Percentiles rank a stretch among this genome's conserved stretches.
Evolutionary conservation across 345 rosid genomes (phyloP).

Genomic region (Brassica juncea): DNA sequence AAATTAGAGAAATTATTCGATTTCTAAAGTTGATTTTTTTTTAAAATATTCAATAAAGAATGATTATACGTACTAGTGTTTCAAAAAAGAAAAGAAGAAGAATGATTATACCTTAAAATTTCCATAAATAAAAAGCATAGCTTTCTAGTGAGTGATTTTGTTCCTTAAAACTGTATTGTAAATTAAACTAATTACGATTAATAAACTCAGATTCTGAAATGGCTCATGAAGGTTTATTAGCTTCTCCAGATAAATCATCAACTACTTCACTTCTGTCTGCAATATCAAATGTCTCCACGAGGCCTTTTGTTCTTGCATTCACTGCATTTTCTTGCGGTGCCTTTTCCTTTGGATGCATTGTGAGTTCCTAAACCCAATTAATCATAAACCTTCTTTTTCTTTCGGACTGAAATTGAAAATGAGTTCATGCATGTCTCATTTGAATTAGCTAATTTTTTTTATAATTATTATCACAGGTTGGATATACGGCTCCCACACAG

Average conservation of each 20-base stretch:
- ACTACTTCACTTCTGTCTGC: conserved; percentile 29
- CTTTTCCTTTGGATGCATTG: conserved; percentile 36
- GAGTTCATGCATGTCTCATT: not conserved
- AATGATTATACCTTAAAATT: not conserved
- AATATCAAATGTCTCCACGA: conserved; percentile 31
- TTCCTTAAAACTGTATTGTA: not conserved
- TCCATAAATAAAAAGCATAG: not conserved
- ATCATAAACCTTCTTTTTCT: not conserved
- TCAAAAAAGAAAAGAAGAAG: no score
- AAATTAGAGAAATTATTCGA: no score
- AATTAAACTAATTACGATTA: no score
- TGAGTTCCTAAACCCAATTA: not conserved
- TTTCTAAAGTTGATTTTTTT: no score
- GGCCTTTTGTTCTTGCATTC: conserved; percentile 36
- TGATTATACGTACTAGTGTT: no score
- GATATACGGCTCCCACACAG: conserved; percentile 42
- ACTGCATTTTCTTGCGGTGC: conserved; percentile 34
- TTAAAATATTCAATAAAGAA: no score
- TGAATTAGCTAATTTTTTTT: no score
- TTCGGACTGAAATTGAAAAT: not conserved
- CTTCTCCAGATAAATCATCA: not conserved
- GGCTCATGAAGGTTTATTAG: conserved; percentile 22
- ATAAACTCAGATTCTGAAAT: conserved; percentile 5
- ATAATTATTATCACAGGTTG: conserved; percentile 13
- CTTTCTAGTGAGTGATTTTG: not conserved